Evolutionary conservation across 148 eudicot genomes (phyloP).

Genomic region (Limonium bicolor): DNA sequence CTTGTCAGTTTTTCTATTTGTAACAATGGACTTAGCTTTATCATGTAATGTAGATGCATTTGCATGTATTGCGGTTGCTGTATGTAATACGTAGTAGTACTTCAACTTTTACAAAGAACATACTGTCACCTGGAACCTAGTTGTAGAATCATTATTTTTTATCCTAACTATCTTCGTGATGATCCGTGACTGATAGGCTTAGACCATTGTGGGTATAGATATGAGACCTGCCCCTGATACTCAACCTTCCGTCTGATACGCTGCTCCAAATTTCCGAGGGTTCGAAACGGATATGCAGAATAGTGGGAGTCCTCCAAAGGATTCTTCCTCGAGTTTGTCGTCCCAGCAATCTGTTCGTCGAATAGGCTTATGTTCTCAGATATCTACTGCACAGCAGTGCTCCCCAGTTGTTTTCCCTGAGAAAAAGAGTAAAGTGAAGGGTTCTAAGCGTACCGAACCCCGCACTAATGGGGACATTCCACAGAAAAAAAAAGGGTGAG

Average conservation of each 20-base stretch:
- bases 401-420: conserved; percentile 98
- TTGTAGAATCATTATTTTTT: background rate
- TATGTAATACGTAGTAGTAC: too few species aligned
- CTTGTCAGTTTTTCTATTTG: too few species aligned
- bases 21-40: too few species aligned
- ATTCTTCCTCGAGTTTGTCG: conserved; percentile 48
- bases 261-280: conserved; percentile 5
- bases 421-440: conserved; percentile 67
- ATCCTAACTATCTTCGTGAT: background rate
- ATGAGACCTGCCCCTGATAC: background rate
- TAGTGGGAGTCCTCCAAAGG: conserved; percentile 53
- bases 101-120: too few species aligned
- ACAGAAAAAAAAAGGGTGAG: conserved; percentile 48
- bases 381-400: conserved; percentile 71
- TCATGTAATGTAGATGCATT: too few species aligned
- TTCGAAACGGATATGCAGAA: conserved; percentile 49
- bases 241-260: conserved; percentile 11
- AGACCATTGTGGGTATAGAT: background rate
- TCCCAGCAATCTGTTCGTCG: conserved; percentile 81
- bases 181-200: background rate
- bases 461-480: conserved; percentile 36
- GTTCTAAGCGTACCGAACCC: conserved; percentile 23
- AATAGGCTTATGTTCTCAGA: conserved; percentile 70
- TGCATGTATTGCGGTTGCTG: too few species aligned
- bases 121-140: background rate